phyloP scores from a whole-genome alignment of 2,329 filamentous ascomycete genomes.

The Tolypocladium sp. region DNA sequence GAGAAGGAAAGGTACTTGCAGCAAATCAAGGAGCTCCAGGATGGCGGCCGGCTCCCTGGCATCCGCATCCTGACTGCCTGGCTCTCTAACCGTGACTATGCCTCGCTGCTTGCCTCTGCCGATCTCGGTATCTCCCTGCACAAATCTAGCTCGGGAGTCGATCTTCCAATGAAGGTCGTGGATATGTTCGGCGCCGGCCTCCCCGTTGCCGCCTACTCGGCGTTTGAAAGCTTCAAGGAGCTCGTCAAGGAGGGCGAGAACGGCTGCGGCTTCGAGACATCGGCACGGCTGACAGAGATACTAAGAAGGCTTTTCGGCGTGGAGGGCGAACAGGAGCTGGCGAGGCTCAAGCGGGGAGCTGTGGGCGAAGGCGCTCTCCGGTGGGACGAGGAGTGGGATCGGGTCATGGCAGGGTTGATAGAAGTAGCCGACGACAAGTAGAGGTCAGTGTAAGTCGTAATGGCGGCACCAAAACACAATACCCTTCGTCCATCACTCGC shows the following conservation, averaged over 20 bases:
- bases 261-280: slow-evolving; percentile 72
- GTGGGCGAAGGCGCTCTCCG: slow-evolving; percentile 62
- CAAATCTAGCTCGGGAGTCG: slow-evolving; percentile 87
- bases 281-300: slow-evolving; percentile 53
- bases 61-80: slow-evolving; percentile 74
- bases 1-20: slow-evolving; percentile 68
- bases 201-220: slow-evolving; percentile 78
- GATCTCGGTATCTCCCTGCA: slow-evolving; percentile 89
- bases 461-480: not conserved
- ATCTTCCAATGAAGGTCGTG: slow-evolving; percentile 97
- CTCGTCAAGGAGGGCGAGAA: slow-evolving; percentile 83
- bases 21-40: slow-evolving; percentile 52
- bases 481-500: not conserved
- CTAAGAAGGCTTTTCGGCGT: slow-evolving; percentile 55
- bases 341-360: slow-evolving; percentile 58
- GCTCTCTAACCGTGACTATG: slow-evolving; percentile 78
- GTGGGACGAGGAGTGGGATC: slow-evolving; percentile 93
- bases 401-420: slow-evolving; percentile 66
- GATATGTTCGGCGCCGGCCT: slow-evolving; percentile 97
- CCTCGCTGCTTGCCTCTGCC: slow-evolving; percentile 70
- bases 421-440: slow-evolving; percentile 26
- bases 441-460: not conserved
- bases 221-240: slow-evolving; percentile 83
- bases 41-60: slow-evolving; percentile 54
- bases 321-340: slow-evolving; percentile 42